phyloP scores from a whole-genome alignment of 306 rosid genomes.

The Abrus pulchellus region DNA sequence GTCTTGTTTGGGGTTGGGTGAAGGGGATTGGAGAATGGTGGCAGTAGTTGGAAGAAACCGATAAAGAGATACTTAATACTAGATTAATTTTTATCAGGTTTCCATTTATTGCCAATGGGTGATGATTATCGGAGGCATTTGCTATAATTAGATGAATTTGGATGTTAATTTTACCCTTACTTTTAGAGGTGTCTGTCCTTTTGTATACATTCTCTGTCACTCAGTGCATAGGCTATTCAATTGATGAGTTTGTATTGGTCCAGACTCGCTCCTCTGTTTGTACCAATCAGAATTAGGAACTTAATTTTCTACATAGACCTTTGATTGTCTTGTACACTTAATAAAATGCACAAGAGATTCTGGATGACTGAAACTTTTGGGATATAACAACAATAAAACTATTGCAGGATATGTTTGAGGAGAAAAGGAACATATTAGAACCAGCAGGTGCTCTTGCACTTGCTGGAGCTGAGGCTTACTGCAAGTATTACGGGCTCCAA shows the following conservation, averaged over 20 bases:
- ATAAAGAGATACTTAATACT: conserved; percentile 3
- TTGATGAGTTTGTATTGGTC: conserved; percentile 12
- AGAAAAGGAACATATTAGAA: conserved; percentile 92
- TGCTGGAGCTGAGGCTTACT: conserved; percentile 99
- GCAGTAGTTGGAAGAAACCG: conserved; percentile 20
- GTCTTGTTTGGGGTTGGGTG: background rate
- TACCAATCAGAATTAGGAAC: background rate
- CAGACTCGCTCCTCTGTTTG: background rate
- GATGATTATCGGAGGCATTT: background rate
- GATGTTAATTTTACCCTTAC: background rate
- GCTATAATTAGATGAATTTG: conserved; percentile 35
- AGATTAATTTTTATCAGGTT: background rate
- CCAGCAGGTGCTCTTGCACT: conserved; percentile 99
- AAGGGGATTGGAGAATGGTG: conserved; percentile 23
- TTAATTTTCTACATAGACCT: conserved; percentile 14
- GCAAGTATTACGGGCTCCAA: conserved; percentile 86
- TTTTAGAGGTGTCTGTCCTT: conserved; percentile 19
- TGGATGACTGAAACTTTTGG: conserved; percentile 4
- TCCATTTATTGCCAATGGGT: conserved; percentile 23
- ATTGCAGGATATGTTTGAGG: conserved; percentile 97
- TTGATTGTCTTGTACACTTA: conserved; percentile 11
- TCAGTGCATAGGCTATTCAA: background rate
- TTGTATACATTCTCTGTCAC: conserved; percentile 28
- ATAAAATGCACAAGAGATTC: conserved; percentile 20
- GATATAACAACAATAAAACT: conserved; percentile 40